Evolutionary conservation across 768 basidiomycete genomes (phyloP).

Genomic region (Mycena epipterygia): DNA sequence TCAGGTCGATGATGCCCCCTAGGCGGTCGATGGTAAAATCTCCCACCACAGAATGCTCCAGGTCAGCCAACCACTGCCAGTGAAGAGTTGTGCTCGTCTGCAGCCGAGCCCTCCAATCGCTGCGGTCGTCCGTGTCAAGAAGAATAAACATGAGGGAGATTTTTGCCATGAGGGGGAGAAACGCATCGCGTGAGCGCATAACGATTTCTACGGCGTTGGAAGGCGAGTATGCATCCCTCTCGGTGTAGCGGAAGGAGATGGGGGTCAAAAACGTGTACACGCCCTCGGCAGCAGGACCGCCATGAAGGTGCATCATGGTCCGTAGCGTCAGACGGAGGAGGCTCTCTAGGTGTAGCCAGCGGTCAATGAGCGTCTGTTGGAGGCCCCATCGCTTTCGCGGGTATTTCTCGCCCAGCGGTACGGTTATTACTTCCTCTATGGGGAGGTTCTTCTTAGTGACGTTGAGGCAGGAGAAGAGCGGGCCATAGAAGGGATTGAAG

Average conservation of each 20-base stretch:
- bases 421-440: slow-evolving; percentile 5
- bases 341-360: slow-evolving; percentile 28
- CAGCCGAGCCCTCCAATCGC: slow-evolving; percentile 25
- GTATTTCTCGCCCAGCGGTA: background rate
- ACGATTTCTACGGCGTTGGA: slow-evolving; percentile 12
- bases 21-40: slow-evolving; percentile 27
- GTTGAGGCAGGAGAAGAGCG: slow-evolving; percentile 28
- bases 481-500: slow-evolving; percentile 24
- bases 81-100: background rate
- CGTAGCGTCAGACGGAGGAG: slow-evolving; percentile 26
- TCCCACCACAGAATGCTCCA: slow-evolving; percentile 31
- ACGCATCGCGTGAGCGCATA: slow-evolving; percentile 30
- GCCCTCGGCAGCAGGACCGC: slow-evolving; percentile 20
- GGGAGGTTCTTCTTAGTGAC: slow-evolving; percentile 18
- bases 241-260: slow-evolving; percentile 25
- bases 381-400: slow-evolving; percentile 24
- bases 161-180: slow-evolving; percentile 30
- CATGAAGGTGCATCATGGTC: slow-evolving; percentile 20
- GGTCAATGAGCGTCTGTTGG: slow-evolving; percentile 14
- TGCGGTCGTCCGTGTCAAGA: slow-evolving; percentile 9
- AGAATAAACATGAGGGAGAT: slow-evolving; percentile 25
- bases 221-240: slow-evolving; percentile 14
- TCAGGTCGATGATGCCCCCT: slow-evolving; percentile 33
- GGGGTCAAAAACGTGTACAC: slow-evolving; percentile 13
- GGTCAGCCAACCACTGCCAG: slow-evolving; percentile 25